These are phyloP conservation scores for Fusarium sulawesiense DNA, from an alignment of 2,329 filamentous ascomycete species.

Conservation along the genomic window DNA sequence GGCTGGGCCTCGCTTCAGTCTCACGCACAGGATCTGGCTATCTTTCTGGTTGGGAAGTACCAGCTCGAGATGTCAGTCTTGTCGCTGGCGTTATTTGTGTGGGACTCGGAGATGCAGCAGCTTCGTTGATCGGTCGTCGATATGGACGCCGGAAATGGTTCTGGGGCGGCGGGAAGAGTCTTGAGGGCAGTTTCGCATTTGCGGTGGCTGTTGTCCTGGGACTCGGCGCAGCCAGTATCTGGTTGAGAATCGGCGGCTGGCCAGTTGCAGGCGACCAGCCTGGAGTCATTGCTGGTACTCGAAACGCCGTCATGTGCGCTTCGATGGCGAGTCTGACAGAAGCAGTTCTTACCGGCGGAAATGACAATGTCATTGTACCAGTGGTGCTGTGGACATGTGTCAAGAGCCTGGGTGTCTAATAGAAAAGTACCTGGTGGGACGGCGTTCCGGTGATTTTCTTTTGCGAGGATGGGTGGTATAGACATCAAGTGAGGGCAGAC, in stretches of 20 bases:
- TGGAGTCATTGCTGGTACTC: conserved; percentile 54
- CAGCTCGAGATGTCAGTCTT: conserved; percentile 84
- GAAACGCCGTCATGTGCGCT: conserved; percentile 79
- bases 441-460: conserved; percentile 30
- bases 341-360: conserved; percentile 93
- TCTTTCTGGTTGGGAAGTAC: conserved; percentile 80
- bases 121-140: conserved; percentile 86
- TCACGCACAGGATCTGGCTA: conserved; percentile 65
- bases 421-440: conserved; percentile 10
- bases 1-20: conserved; percentile 83
- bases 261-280: conserved; percentile 63
- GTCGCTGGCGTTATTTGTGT: conserved; percentile 93
- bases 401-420: conserved; percentile 74
- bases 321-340: conserved; percentile 89
- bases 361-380: conserved; percentile 98
- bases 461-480: conserved; percentile 7
- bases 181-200: conserved; percentile 89
- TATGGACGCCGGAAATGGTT: conserved; percentile 92
- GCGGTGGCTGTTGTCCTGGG: conserved; percentile 81
- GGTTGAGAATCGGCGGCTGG: conserved; percentile 83
- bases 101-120: conserved; percentile 93
- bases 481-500: conserved; percentile 14
- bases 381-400: conserved; percentile 93
- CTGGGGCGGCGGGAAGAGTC: conserved; percentile 95
- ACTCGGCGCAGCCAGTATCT: conserved; percentile 74